Evolutionary conservation across 176 grass and related monocot species (phyloP), one percentile per base, ranked within the genome.

Genomic region (Aegilops speltoides): DNA sequence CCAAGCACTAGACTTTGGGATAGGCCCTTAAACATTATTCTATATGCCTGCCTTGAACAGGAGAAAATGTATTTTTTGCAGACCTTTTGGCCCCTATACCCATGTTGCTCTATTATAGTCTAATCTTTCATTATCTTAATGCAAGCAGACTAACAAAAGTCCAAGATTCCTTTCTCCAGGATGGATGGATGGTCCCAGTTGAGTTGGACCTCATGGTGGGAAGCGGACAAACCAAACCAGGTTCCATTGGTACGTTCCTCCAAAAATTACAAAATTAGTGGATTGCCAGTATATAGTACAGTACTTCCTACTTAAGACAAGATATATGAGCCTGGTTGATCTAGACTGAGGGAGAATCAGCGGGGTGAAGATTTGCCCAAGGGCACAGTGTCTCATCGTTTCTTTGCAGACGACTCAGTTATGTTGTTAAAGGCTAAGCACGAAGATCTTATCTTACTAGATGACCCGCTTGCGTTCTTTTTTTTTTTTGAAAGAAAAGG

Each of bases 201-300:
- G 83, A 87, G 75, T 68, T 87, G 78, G 38, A 72, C 86, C 41
- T 86, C 78, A 89, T 57, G 79, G 76, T 85, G 88, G 83, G 81
- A 93, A 89, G 84, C 88, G 74, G 78, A 91, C 93, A 85, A 89
- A 79, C 20, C 29, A 85, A 89, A 87, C 83, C 71, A 82, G 83
- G 87, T 91, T 85, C 84, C 75, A 79, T 79, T 57, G 63, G 31
- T 80, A 89, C 76, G 75, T 70, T 73, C 6, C 32, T 79, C 19
- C 17, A 33, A 81, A 59, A 75, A 81, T 69, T 60, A 6, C 69
- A 9, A 15, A 11, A 62, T 24, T 26, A 60, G 26, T 66, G 11
- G 64, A 66, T 66, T 31, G 26, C 26, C 28, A 31, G 7, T 59
- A 22, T 59, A 2, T 54, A 31, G 31, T 31, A 31, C 31, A 31